Base-by-base conservation (phyloP, 179 eudicot species). In the Gypsophila paniculata region DNA sequence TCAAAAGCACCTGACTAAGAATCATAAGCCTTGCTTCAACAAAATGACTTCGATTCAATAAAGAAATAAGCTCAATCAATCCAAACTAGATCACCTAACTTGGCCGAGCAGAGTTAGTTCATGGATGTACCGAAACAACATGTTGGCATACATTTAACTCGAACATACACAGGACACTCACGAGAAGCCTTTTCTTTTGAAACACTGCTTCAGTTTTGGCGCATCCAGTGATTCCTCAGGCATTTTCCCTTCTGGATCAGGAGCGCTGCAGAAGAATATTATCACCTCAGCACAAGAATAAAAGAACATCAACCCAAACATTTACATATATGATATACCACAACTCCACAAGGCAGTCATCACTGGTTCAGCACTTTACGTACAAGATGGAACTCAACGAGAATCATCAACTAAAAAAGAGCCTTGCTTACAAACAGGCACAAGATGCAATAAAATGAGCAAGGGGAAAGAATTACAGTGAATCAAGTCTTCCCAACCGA, bases 211-310 rank as follows among this genome's bases (percentile, higher is more conserved):
- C 76, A 93, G 80, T 52, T 81, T 82, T 55, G 82, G 81, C 32
- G 96, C 98, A 79, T 88, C 87, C 26, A 91, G 76, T 61, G 97
- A 72, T 77, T 93, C 98, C 78, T 85, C 88, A 17, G 98, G 98
- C 74, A 93, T 88, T 79, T 73, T 89, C 18, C 87, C 98, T 82
- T 89, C 97, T 58, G 90, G 90, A 81, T 93, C 98, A 74, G 98
- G 89, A 46, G 71, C 76, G 87, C 98, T 93, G 75, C 21, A 36
- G 48, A 74, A 71, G 55, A 57, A 71, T 5, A 48, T 13, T 69
- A 54, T 14, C 15, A 26, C 3, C 13, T 69, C 21, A 61, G 42
- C 25, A 68, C 38, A 36, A 51, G 34, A 23, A 36, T 17, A 29
- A 11, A 26, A 26, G 23, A 22, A 14, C n/a, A 29, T 46, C 12